phyloP scores from a whole-genome alignment of 2,329 filamentous ascomycete genomes.

The Claviceps digitariae region DNA sequence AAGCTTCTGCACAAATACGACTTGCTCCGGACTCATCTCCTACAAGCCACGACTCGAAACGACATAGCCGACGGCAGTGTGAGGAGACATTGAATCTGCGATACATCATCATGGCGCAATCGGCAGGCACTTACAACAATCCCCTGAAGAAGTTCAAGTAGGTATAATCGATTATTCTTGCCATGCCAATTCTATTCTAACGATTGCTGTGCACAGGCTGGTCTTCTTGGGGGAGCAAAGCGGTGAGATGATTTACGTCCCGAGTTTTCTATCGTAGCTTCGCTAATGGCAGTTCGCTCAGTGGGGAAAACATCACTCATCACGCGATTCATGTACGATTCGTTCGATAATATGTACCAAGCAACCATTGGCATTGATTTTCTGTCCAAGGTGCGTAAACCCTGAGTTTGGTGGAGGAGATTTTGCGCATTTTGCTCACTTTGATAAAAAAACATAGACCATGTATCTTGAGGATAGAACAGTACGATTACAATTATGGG shows the following conservation, averaged over 20 bases:
- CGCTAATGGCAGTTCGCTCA: slow-evolving; percentile 27
- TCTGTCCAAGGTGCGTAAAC: slow-evolving; percentile 66
- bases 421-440: slow-evolving; percentile 2
- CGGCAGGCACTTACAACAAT: slow-evolving; percentile 86
- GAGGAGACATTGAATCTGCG: not conserved
- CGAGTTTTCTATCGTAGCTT: not conserved
- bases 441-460: slow-evolving; percentile 44
- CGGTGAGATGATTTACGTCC: slow-evolving; percentile 46
- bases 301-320: slow-evolving; percentile 98
- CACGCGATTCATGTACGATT: slow-evolving; percentile 99
- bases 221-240: slow-evolving; percentile 98
- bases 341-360: slow-evolving; percentile 99
- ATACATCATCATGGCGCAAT: slow-evolving; percentile 57
- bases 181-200: not conserved
- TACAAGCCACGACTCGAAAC: not conserved
- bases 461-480: slow-evolving; percentile 99
- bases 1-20: not conserved
- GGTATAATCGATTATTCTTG: slow-evolving; percentile 6
- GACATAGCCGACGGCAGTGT: not conserved
- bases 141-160: slow-evolving; percentile 99
- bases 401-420: not conserved
- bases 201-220: slow-evolving; percentile 41
- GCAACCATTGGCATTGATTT: slow-evolving; percentile 99
- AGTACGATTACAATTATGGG: slow-evolving; percentile 94
- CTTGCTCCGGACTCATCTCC: not conserved